These are phyloP conservation scores for Saussurea involucrata DNA, from an alignment of 129 eudicot species.

Conservation along the genomic window DNA sequence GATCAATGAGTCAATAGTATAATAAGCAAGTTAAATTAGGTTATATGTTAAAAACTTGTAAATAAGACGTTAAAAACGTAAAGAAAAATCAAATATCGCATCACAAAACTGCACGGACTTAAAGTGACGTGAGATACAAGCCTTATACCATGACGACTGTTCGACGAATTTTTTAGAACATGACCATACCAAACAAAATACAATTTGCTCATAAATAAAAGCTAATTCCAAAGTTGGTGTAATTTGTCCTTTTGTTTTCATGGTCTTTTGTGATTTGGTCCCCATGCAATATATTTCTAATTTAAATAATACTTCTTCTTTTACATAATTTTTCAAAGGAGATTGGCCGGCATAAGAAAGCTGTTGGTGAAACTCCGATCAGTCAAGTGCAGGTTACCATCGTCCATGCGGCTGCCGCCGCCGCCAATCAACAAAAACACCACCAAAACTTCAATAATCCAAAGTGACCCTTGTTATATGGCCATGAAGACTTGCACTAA, in stretches of 20 bases:
- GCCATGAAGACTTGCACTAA: not conserved
- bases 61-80: too few species aligned
- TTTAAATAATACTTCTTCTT: not conserved
- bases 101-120: too few species aligned
- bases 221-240: too few species aligned
- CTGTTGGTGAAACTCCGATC: conserved; percentile 30
- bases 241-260: not conserved
- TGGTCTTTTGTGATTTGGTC: not conserved
- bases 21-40: too few species aligned
- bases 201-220: too few species aligned
- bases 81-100: too few species aligned
- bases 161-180: too few species aligned
- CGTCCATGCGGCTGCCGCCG: not conserved
- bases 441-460: not conserved
- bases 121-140: too few species aligned
- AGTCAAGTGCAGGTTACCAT: conserved; percentile 12
- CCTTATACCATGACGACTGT: too few species aligned
- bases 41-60: too few species aligned
- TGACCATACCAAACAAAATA: too few species aligned
- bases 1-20: too few species aligned
- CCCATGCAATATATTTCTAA: not conserved
- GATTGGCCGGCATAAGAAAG: conserved; percentile 21
- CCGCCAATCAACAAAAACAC: not conserved
- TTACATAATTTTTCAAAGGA: not conserved
- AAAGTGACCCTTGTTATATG: not conserved